Evolutionary conservation across 2,329 filamentous ascomycete species (phyloP).

Genomic region (Pestalotiopsis sp.): DNA sequence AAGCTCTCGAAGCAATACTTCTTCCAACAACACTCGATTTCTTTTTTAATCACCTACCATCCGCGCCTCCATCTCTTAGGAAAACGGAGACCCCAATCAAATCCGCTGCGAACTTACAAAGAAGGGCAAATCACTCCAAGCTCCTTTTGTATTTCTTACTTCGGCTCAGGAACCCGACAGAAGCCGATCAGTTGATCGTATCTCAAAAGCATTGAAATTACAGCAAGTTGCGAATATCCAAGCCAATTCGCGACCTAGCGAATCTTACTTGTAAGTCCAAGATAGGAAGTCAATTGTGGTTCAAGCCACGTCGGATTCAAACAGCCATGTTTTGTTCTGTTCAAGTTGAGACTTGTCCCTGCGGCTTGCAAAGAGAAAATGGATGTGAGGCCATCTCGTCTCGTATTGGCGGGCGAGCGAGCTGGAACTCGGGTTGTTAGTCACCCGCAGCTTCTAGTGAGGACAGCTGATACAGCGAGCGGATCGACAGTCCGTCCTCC

Average conservation of each 20-base stretch:
- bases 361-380: neutral
- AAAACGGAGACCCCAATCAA: neutral
- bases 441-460: neutral
- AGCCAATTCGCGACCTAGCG: neutral
- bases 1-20: neutral
- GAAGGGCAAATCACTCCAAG: neutral
- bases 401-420: neutral
- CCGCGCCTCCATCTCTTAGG: neutral
- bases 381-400: neutral
- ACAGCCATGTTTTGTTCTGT: no score
- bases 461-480: neutral
- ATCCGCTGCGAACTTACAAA: neutral
- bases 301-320: no score
- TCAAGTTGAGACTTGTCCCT: no score
- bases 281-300: no score
- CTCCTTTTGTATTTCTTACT: neutral
- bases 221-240: neutral
- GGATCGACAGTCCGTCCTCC: neutral
- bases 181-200: neutral
- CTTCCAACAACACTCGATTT: neutral
- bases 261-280: neutral
- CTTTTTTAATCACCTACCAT: neutral
- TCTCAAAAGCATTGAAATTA: neutral
- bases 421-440: neutral
- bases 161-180: neutral